Conservation (phyloP, 306 rosid genomes). For the Ormosia semicastrata region DNA sequence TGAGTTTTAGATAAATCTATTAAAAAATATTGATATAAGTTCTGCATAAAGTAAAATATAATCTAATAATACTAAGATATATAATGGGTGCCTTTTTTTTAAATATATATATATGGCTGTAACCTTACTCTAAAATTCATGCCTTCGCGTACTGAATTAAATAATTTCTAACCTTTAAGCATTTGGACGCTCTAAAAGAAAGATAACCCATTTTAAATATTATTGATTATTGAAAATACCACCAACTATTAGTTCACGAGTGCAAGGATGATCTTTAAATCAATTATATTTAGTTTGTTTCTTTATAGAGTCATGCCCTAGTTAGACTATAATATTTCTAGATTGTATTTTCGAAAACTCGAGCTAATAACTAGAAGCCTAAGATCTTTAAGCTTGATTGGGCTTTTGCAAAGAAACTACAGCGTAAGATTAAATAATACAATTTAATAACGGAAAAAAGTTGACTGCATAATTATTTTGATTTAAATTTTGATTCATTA, state of each 20-base stretch:
- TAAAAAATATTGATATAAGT: background rate
- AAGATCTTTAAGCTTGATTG: background rate
- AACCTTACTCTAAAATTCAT: slow-evolving; percentile 1
- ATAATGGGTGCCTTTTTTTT: background rate
- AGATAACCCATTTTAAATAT: background rate
- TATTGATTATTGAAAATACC: background rate
- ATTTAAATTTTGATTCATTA: too few species aligned
- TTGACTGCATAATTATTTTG: too few species aligned
- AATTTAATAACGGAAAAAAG: too few species aligned
- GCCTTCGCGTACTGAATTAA: background rate
- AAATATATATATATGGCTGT: background rate
- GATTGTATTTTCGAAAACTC: background rate
- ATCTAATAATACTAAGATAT: background rate
- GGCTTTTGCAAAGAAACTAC: background rate
- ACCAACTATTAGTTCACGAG: background rate
- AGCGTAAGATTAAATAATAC: background rate
- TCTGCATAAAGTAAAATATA: background rate
- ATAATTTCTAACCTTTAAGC: background rate
- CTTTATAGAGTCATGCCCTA: background rate
- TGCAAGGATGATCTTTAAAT: background rate
- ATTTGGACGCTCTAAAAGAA: background rate
- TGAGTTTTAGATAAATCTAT: background rate
- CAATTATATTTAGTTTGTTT: background rate
- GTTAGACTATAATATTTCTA: slow-evolving; percentile 1
- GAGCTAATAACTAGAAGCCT: background rate